A percentile compares a stretch with the other conserved stretches of the same genome.
Evolutionary conservation across 2,329 filamentous ascomycete species (phyloP).

Genomic region (Pseudopithomyces chartarum): DNA sequence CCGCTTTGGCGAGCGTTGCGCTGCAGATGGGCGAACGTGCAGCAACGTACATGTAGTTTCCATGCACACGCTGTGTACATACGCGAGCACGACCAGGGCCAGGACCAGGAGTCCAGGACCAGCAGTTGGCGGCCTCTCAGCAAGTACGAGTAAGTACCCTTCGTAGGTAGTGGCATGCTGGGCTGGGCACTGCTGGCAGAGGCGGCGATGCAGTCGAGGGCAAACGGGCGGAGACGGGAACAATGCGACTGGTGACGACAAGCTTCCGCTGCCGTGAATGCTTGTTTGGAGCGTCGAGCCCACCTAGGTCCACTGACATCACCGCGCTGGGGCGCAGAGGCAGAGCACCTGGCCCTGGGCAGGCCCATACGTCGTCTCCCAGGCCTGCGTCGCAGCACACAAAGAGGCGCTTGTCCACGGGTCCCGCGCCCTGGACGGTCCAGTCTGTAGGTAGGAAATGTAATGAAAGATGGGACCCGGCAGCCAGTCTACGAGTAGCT

Average conservation of each 20-base stretch:
- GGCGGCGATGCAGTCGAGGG: background rate
- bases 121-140: background rate
- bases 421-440: background rate
- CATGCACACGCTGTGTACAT: background rate
- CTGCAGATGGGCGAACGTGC: background rate
- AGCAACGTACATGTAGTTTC: background rate
- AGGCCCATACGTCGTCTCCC: no score
- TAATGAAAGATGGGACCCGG: constrained; percentile 6
- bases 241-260: constrained; percentile 4
- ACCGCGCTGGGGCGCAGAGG: background rate
- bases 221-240: background rate
- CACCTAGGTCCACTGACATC: background rate
- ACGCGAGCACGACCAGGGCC: background rate
- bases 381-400: background rate
- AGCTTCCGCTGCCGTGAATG: constrained; percentile 9
- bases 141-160: no score
- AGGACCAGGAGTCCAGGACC: background rate
- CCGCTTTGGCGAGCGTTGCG: constrained; percentile 2
- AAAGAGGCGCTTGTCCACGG: background rate
- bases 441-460: background rate
- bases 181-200: background rate
- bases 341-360: no score
- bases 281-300: constrained; percentile 1
- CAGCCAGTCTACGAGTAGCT: constrained; percentile 7
- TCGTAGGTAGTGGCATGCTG: background rate